Evolutionary conservation across 805 yeast genomes (phyloP).

Genomic region (Helenozyma rhizophorensis): DNA sequence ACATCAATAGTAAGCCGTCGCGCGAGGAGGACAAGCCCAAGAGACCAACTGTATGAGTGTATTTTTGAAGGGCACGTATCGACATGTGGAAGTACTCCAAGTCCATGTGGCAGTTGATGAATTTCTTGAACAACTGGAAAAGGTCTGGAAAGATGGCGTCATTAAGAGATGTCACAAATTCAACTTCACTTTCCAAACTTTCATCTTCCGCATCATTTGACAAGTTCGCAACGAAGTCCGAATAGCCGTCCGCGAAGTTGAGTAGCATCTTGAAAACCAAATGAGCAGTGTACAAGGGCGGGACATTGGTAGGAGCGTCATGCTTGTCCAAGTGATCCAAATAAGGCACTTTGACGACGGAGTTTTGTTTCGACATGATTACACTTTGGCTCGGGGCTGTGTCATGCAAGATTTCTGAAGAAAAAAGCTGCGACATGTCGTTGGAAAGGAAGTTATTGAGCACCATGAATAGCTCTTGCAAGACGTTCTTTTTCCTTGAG

Average conservation of each 20-base stretch:
- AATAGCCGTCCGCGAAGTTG: slow-evolving; percentile 64
- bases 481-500: slow-evolving; percentile 53
- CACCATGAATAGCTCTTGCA: slow-evolving; percentile 48
- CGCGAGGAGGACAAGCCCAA: slow-evolving; percentile 54
- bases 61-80: slow-evolving; percentile 71
- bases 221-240: slow-evolving; percentile 44
- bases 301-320: slow-evolving; percentile 64
- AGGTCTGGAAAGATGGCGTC: slow-evolving; percentile 25
- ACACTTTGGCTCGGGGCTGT: slow-evolving; percentile 16
- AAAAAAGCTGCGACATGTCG: slow-evolving; percentile 19
- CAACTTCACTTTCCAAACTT: slow-evolving; percentile 30
- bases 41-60: slow-evolving; percentile 79
- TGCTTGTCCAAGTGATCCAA: slow-evolving; percentile 77
- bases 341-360: slow-evolving; percentile 49
- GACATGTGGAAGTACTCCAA: slow-evolving; percentile 62
- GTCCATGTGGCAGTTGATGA: slow-evolving; percentile 65
- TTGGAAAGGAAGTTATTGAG: slow-evolving; percentile 26
- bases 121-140: slow-evolving; percentile 27
- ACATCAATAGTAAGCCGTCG: slow-evolving; percentile 40
- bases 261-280: slow-evolving; percentile 53
- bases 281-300: slow-evolving; percentile 55
- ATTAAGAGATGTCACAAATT: slow-evolving; percentile 31
- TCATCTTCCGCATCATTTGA: slow-evolving; percentile 24
- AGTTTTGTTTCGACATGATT: slow-evolving; percentile 36
- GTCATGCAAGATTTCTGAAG: slow-evolving; percentile 17